Conservation (phyloP, 1,284 basidiomycete genomes). For the Athelia psychrophila region DNA sequence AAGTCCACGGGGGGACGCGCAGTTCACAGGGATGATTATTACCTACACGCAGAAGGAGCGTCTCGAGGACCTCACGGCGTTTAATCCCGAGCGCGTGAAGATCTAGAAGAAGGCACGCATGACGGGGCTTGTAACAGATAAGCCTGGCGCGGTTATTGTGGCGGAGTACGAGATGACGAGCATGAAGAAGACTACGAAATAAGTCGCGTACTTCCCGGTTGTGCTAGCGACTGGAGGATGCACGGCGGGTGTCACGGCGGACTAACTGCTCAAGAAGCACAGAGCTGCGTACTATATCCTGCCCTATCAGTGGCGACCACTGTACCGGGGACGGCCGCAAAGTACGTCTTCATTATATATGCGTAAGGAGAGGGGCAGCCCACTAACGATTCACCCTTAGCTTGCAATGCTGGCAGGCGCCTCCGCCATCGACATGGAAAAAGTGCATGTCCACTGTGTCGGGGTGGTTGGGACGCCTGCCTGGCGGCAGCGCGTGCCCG, state of each 20-base stretch:
- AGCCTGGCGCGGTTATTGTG: constrained; percentile 75
- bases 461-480: too few species aligned
- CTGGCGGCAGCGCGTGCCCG: too few species aligned
- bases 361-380: constrained; percentile 87
- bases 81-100: constrained; percentile 84
- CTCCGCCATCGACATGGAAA: constrained; percentile 91
- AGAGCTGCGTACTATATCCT: constrained; percentile 90
- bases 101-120: constrained; percentile 94
- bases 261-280: constrained; percentile 89
- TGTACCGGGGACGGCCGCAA: constrained; percentile 97
- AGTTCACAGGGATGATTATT: constrained; percentile 96
- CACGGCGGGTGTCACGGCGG: constrained; percentile 89
- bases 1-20: constrained; percentile 92
- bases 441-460: constrained; percentile 98
- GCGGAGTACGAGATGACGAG: constrained; percentile 84
- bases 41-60: constrained; percentile 95
- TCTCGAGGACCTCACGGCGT: constrained; percentile 87
- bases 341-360: constrained; percentile 79
- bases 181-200: constrained; percentile 78
- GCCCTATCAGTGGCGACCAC: constrained; percentile 95
- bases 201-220: too few species aligned
- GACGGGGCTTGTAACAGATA: constrained; percentile 80
- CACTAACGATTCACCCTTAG: constrained; percentile 86
- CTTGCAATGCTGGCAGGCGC: constrained; percentile 88
- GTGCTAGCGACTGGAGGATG: constrained; percentile 97